Percentiles rank a stretch among this genome's conserved stretches.
Conservation (phyloP, 371 early-diverging fungal species). For the Mortierella polycephala region DNA sequence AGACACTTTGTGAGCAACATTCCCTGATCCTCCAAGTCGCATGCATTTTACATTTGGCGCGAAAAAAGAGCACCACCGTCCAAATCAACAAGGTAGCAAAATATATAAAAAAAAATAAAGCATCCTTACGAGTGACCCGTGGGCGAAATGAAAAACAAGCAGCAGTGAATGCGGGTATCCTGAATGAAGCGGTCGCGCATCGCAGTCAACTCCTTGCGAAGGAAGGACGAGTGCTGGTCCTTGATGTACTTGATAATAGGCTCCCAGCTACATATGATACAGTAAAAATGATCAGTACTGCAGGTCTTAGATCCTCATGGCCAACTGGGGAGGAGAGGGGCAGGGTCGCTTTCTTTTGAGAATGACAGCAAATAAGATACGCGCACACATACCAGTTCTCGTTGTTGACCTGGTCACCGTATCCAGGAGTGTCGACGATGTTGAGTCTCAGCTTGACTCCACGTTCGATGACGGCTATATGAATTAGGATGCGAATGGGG, state of each 20-base stretch:
- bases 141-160: conserved; percentile 83
- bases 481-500: not conserved
- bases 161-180: conserved; percentile 86
- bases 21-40: not conserved
- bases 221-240: conserved; percentile 90
- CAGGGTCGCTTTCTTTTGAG: too few relatives aligned
- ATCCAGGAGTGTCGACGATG: conserved; percentile 87
- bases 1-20: conserved; percentile 24
- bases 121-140: conserved; percentile 74
- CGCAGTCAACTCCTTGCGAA: conserved; percentile 89
- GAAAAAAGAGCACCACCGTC: not conserved
- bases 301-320: too few relatives aligned
- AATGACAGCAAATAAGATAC: not conserved
- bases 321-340: too few relatives aligned
- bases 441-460: conserved; percentile 86
- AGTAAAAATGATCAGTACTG: not conserved
- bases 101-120: not conserved
- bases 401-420: conserved; percentile 89
- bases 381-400: conserved; percentile 73
- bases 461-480: conserved; percentile 82
- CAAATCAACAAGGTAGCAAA: not conserved
- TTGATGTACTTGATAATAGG: conserved; percentile 92
- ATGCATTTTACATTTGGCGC: not conserved
- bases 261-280: conserved; percentile 73
- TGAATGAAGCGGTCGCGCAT: conserved; percentile 86